Conservation (phyloP, 306 rosid species). For the Chamaecrista fasciculata region DNA sequence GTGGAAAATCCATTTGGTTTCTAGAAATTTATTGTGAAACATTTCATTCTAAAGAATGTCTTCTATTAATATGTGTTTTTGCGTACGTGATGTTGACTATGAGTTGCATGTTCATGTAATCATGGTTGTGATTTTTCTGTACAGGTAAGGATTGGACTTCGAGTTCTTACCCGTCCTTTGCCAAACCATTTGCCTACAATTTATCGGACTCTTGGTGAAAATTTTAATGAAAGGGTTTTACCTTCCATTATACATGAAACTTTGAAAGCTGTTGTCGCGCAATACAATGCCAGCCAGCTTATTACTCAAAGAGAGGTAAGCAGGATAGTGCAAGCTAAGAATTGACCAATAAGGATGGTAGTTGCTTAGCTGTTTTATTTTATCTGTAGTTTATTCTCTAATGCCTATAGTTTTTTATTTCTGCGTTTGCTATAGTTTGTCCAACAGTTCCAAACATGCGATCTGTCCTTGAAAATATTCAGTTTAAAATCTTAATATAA, state of each 20-base stretch:
- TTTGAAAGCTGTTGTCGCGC: slow-evolving; percentile 90
- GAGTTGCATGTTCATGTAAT: neutral
- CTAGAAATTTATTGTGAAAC: slow-evolving; percentile 36
- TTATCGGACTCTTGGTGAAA: slow-evolving; percentile 75
- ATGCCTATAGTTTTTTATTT: neutral
- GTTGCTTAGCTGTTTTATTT: neutral
- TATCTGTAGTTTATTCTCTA: slow-evolving; percentile 7
- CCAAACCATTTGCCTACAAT: slow-evolving; percentile 62
- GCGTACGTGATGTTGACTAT: neutral
- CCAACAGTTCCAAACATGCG: neutral
- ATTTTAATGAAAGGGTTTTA: slow-evolving; percentile 63
- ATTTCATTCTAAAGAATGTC: no score
- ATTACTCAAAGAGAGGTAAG: slow-evolving; percentile 88
- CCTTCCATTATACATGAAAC: slow-evolving; percentile 91
- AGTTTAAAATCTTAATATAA: neutral
- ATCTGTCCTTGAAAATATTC: neutral
- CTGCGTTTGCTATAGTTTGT: neutral
- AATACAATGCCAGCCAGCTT: slow-evolving; percentile 89
- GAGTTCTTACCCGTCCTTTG: slow-evolving; percentile 81
- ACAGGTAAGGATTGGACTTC: slow-evolving; percentile 83
- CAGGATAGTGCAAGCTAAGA: slow-evolving; percentile 14
- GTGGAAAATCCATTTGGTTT: slow-evolving; percentile 1
- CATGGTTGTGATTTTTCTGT: neutral
- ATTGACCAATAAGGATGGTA: neutral
- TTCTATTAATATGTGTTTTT: no score